A percentile compares a stretch with the other conserved stretches of the same genome.
Conservation (phyloP, 2,329 filamentous ascomycete species). For the Epichloe amarillans region DNA sequence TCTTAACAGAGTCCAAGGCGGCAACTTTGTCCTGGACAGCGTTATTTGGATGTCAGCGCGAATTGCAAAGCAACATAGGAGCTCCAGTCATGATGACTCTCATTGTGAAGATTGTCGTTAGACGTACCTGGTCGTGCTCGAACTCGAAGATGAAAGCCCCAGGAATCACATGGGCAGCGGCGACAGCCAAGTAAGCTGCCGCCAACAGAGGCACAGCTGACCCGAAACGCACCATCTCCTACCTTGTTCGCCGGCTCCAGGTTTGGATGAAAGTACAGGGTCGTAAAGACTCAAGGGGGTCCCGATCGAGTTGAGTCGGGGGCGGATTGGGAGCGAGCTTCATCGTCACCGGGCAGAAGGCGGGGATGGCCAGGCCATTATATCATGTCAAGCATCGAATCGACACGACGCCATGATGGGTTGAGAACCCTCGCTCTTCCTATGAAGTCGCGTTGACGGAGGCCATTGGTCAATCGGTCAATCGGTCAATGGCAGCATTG, state of each 20-base stretch:
- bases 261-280: background rate
- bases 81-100: too few species aligned
- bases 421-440: too few species aligned
- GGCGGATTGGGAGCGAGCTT: too few species aligned
- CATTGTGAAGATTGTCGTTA: too few species aligned
- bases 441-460: too few species aligned
- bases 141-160: slow-evolving; percentile 4
- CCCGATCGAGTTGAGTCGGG: too few species aligned
- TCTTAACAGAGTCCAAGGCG: background rate
- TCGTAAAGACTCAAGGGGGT: background rate
- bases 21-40: background rate
- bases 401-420: too few species aligned
- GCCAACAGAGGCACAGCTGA: background rate
- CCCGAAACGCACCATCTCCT: background rate
- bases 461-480: too few species aligned
- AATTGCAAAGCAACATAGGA: background rate
- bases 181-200: background rate
- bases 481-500: too few species aligned
- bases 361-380: too few species aligned
- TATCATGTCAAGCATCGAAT: too few species aligned
- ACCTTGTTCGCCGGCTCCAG: background rate
- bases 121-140: background rate
- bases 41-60: background rate
- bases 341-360: too few species aligned
- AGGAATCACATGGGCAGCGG: background rate